These are phyloP conservation scores for Neurospora sp. DNA, from an alignment of 495 filamentous ascomycete genomes.

Conservation along the genomic window DNA sequence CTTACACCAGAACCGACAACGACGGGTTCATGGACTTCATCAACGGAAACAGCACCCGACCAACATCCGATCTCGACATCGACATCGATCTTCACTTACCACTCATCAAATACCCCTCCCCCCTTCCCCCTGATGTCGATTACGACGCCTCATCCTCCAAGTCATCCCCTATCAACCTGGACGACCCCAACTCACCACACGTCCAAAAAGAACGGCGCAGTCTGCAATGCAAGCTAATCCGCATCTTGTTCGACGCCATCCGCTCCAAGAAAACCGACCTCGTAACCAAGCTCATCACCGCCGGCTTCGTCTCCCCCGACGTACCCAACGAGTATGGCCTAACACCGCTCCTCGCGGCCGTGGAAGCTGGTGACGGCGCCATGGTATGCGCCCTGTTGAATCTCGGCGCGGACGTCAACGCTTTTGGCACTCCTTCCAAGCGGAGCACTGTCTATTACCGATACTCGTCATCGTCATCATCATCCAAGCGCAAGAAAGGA, in stretches of 20 bases:
- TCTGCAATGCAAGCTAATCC: constrained; percentile 10
- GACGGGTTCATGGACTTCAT: background rate
- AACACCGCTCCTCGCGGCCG: constrained; percentile 29
- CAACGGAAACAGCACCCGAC: background rate
- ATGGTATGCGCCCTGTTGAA: constrained; percentile 22
- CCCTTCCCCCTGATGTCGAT: background rate
- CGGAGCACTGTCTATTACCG: background rate
- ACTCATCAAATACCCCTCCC: constrained; percentile 3
- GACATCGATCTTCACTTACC: constrained; percentile 4
- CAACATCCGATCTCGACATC: background rate
- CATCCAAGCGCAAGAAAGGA: background rate
- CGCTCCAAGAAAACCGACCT: constrained; percentile 8
- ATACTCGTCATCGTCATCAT: background rate
- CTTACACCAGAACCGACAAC: constrained; percentile 6
- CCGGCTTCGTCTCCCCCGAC: constrained; percentile 21
- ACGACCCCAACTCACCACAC: background rate
- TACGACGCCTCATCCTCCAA: background rate
- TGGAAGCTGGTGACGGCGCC: constrained; percentile 16
- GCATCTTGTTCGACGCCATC: constrained; percentile 15
- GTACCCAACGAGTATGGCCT: constrained; percentile 9
- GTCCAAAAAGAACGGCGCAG: background rate
- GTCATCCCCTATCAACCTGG: background rate
- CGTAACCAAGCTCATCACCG: constrained; percentile 10
- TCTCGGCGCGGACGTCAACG: constrained; percentile 22
- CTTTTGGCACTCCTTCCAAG: constrained; percentile 4